These are phyloP conservation scores for Saposhnikovia divaricata DNA, from an alignment of 129 eudicot species.

Conservation along the genomic window DNA sequence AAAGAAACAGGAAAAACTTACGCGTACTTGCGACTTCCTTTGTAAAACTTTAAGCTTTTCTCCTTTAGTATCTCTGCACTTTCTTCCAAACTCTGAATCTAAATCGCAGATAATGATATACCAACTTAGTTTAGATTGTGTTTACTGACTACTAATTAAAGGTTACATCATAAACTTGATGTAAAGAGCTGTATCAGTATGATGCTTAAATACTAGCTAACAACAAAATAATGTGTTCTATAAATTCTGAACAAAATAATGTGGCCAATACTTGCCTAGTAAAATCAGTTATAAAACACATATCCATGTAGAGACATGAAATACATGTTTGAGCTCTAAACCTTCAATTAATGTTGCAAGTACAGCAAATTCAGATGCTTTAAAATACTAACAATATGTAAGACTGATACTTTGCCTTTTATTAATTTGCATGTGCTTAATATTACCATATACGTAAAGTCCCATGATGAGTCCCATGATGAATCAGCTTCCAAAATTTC, in stretches of 20 bases:
- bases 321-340: background rate
- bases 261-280: background rate
- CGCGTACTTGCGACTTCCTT: slow-evolving; percentile 90
- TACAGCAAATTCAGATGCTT: background rate
- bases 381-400: background rate
- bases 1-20: slow-evolving; percentile 32
- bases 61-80: slow-evolving; percentile 74
- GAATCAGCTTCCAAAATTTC: background rate
- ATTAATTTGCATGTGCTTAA: background rate
- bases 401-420: background rate
- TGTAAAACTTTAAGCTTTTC: slow-evolving; percentile 60
- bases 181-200: background rate
- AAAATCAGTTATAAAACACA: background rate
- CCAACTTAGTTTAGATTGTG: background rate
- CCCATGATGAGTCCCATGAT: background rate
- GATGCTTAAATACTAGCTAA: background rate
- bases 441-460: background rate
- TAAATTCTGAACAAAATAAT: background rate
- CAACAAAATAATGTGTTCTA: background rate
- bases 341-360: background rate
- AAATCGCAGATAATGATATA: slow-evolving; percentile 21
- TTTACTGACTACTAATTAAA: background rate
- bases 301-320: background rate
- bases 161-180: background rate
- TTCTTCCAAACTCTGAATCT: slow-evolving; percentile 89